These are phyloP conservation scores for Neoarthrinium moseri DNA, from an alignment of 2,329 filamentous ascomycete species.

Conservation along the genomic window DNA sequence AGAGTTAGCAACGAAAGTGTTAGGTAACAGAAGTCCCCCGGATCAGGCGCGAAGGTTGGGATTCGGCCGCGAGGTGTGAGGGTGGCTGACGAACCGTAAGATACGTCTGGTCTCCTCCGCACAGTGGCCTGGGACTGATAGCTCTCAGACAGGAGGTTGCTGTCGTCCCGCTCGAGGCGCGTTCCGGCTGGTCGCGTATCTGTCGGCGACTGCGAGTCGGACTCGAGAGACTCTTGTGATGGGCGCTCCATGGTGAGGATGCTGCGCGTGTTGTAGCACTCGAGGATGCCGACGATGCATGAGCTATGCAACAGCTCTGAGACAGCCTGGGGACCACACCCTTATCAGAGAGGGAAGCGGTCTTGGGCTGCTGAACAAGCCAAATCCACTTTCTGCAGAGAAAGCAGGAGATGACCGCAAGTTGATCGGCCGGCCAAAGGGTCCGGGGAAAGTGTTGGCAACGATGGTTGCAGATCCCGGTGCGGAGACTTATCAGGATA, in stretches of 20 bases:
- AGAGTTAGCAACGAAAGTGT: background rate
- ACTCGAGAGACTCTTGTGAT: slow-evolving; percentile 35
- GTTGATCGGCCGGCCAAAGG: too few species aligned
- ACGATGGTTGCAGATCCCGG: background rate
- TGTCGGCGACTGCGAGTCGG: slow-evolving; percentile 43
- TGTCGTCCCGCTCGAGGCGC: slow-evolving; percentile 32
- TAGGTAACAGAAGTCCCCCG: too few species aligned
- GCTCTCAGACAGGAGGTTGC: slow-evolving; percentile 50
- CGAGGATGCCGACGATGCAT: background rate
- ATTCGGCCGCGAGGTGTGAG: slow-evolving; percentile 9
- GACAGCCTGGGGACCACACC: background rate
- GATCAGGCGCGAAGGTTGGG: slow-evolving; percentile 8
- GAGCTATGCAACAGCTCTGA: background rate
- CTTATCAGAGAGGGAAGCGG: background rate
- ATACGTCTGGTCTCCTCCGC: slow-evolving; percentile 52
- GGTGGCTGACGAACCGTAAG: slow-evolving; percentile 53
- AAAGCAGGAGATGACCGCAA: background rate
- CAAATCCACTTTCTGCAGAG: background rate
- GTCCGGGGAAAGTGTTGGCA: background rate
- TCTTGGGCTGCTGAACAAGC: background rate
- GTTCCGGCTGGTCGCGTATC: slow-evolving; percentile 44
- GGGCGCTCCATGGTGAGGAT: slow-evolving; percentile 43
- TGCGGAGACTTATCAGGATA: background rate
- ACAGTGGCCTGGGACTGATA: slow-evolving; percentile 61
- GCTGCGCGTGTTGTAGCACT: background rate